Evolutionary conservation across 2,329 filamentous ascomycete genomes (phyloP).

Genomic region (Colletotrichum melonis): DNA sequence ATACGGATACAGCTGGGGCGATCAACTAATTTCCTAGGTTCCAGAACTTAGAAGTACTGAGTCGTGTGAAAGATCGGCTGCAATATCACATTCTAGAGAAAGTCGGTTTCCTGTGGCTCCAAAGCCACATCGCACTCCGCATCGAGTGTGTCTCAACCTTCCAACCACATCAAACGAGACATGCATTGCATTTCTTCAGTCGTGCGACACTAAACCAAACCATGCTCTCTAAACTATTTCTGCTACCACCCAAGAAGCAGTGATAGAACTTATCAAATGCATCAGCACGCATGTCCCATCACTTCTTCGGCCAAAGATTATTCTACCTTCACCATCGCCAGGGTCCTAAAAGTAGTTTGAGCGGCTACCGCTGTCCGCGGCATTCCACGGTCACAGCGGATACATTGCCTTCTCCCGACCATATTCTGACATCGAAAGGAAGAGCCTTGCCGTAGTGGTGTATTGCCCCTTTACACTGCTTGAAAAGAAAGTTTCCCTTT

Average conservation of each 20-base stretch:
- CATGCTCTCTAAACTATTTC: neutral
- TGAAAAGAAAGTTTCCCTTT: neutral
- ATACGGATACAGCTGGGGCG: neutral
- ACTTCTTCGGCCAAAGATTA: neutral
- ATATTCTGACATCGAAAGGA: neutral
- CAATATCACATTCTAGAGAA: neutral
- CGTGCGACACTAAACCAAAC: slow-evolving; percentile 21
- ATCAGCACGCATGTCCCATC: neutral
- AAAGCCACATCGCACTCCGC: neutral
- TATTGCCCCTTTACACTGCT: slow-evolving; percentile 19
- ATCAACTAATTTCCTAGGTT: neutral
- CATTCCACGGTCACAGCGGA: neutral
- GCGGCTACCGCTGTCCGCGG: neutral
- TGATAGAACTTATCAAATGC: neutral
- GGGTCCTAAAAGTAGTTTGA: neutral
- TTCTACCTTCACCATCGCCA: neutral
- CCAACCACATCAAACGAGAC: slow-evolving; percentile 1
- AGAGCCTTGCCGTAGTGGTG: neutral
- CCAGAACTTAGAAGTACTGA: neutral
- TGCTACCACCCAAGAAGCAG: neutral
- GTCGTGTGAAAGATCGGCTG: neutral
- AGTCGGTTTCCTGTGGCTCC: neutral
- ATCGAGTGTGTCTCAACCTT: neutral
- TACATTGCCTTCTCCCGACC: neutral
- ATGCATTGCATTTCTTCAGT: neutral